Evolutionary conservation across 805 yeast species (phyloP).

Genomic region (Starmerella sp.): DNA sequence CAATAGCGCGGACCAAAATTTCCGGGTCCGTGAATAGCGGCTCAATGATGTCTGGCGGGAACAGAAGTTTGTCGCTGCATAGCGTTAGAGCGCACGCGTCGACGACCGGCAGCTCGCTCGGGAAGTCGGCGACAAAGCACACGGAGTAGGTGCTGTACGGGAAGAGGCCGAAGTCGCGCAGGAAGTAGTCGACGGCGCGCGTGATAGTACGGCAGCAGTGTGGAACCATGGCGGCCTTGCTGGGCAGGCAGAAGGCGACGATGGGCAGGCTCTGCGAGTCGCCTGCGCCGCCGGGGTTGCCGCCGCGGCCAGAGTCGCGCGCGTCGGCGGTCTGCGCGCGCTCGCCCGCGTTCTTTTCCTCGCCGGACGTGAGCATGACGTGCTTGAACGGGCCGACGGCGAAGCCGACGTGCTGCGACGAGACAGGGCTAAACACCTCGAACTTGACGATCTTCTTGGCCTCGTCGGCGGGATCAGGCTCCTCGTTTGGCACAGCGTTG

Average conservation of each 20-base stretch:
- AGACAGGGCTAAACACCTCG: constrained; percentile 68
- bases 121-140: constrained; percentile 43
- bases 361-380: constrained; percentile 33
- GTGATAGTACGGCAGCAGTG: constrained; percentile 70
- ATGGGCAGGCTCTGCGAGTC: constrained; percentile 18
- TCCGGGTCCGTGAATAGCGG: constrained; percentile 65
- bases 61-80: constrained; percentile 49
- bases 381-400: constrained; percentile 80
- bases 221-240: constrained; percentile 32
- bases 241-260: constrained; percentile 24
- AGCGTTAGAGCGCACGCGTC: constrained; percentile 69
- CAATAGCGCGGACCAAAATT: constrained; percentile 52
- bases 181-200: constrained; percentile 70
- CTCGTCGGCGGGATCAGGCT: constrained; percentile 63
- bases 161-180: constrained; percentile 83
- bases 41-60: constrained; percentile 65
- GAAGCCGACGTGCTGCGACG: constrained; percentile 93
- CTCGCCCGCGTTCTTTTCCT: constrained; percentile 8
- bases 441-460: constrained; percentile 65
- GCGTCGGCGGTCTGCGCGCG: constrained; percentile 14
- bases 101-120: constrained; percentile 36
- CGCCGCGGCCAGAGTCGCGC: background rate
- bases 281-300: constrained; percentile 18
- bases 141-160: constrained; percentile 78
- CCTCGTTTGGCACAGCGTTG: constrained; percentile 39